A percentile compares a stretch with the other conserved stretches of the same genome.
These are phyloP conservation scores for Pyrenophora seminiperda DNA, from an alignment of 2,329 filamentous ascomycete species.

Conservation along the genomic window DNA sequence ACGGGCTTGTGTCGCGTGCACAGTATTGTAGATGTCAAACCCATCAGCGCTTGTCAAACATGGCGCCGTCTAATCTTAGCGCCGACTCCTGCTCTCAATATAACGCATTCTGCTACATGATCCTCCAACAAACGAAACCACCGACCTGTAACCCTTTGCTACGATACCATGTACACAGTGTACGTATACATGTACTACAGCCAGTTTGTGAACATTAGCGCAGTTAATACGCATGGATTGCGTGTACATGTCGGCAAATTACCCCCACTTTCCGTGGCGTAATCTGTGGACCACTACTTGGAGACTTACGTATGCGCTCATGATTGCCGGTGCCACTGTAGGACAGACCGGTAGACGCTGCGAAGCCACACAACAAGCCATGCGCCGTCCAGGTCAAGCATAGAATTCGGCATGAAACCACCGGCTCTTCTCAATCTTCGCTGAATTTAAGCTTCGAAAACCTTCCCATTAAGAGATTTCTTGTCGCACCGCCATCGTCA, in stretches of 20 bases:
- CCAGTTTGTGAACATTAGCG: not conserved
- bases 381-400: constrained; percentile 1
- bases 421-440: not conserved
- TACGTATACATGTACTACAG: not conserved
- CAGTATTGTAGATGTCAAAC: not conserved
- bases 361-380: constrained; percentile 6
- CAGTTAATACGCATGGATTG: constrained; percentile 2
- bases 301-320: constrained; percentile 9
- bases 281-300: constrained; percentile 6
- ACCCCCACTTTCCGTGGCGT: constrained; percentile 15
- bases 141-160: not conserved
- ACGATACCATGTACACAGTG: not conserved
- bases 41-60: constrained; percentile 1
- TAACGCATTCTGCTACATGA: no score
- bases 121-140: no score
- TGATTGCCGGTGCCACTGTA: not conserved
- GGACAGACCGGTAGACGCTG: constrained; percentile 3
- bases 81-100: no score
- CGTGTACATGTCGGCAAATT: constrained; percentile 10
- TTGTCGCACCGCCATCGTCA: constrained; percentile 54
- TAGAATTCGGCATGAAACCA: not conserved
- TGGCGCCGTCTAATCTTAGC: not conserved
- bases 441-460: constrained; percentile 43
- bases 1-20: constrained; percentile 25
- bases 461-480: constrained; percentile 48